Evolutionary conservation across 768 basidiomycete genomes (phyloP).

Genomic region (Auricularia sp.): DNA sequence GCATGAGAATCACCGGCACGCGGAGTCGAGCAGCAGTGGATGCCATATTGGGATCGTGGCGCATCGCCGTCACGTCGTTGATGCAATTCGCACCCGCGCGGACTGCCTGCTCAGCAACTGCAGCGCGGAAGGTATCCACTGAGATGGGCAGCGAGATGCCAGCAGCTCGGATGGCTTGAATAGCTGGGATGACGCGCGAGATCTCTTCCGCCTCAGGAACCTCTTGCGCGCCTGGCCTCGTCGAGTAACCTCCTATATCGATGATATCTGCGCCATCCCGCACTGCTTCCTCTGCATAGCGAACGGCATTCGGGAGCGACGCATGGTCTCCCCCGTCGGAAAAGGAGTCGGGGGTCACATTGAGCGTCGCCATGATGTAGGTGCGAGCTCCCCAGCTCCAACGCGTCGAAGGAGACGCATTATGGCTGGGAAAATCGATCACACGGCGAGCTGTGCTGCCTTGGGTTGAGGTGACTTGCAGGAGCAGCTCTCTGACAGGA

Average conservation of each 20-base stretch:
- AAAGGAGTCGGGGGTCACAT: conserved; percentile 92
- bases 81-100: conserved; percentile 82
- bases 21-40: conserved; percentile 48
- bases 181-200: conserved; percentile 59
- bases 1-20: conserved; percentile 88
- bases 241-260: conserved; percentile 92
- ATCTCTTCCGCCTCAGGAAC: conserved; percentile 64
- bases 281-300: conserved; percentile 41
- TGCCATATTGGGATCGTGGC: conserved; percentile 52
- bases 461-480: conserved; percentile 21
- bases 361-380: conserved; percentile 84
- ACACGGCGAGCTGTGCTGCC: conserved; percentile 35
- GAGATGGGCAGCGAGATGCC: conserved; percentile 45
- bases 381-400: conserved; percentile 30
- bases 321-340: conserved; percentile 70
- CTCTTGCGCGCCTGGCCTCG: conserved; percentile 66
- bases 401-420: conserved; percentile 5
- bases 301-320: conserved; percentile 42
- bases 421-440: conserved; percentile 37
- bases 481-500: conserved; percentile 38
- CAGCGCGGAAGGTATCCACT: conserved; percentile 80
- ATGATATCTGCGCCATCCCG: conserved; percentile 61
- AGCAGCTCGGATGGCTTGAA: conserved; percentile 44
- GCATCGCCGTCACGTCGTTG: conserved; percentile 84
- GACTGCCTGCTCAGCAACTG: conserved; percentile 67